Percentiles rank a stretch among this genome's conserved stretches.
Conservation (phyloP, 1,139 yeast species). For the Keqinozyma sinolaborantium region DNA sequence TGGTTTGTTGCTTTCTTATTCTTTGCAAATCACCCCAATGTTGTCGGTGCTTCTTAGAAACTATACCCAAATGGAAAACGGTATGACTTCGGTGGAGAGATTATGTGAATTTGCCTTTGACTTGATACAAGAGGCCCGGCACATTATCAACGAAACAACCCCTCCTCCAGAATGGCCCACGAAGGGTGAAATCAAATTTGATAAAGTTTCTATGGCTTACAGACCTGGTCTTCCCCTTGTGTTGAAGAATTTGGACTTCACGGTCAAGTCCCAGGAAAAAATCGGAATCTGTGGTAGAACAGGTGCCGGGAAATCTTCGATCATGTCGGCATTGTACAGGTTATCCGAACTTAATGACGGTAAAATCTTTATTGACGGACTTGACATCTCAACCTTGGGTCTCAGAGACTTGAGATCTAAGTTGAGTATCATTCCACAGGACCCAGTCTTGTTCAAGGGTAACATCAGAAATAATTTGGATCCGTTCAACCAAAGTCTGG, state of each 20-base stretch:
- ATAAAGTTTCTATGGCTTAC: conserved; percentile 61
- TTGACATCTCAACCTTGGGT: conserved; percentile 64
- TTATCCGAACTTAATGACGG: conserved; percentile 55
- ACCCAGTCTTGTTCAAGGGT: conserved; percentile 85
- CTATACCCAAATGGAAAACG: conserved; percentile 72
- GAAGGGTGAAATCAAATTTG: conserved; percentile 51
- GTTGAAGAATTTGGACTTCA: conserved; percentile 49
- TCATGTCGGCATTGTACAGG: conserved; percentile 65
- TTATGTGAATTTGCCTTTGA: conserved; percentile 61
- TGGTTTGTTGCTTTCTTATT: conserved; percentile 69
- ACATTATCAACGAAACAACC: conserved; percentile 48
- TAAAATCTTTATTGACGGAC: conserved; percentile 51
- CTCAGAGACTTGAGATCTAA: conserved; percentile 70
- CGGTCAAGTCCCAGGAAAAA: conserved; percentile 54
- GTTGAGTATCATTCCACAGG: conserved; percentile 88
- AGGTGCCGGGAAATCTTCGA: conserved; percentile 76
- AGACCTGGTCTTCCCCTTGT: conserved; percentile 77
- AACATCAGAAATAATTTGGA: conserved; percentile 78
- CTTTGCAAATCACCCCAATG: conserved; percentile 49
- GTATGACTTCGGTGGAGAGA: conserved; percentile 84
- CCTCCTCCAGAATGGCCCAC: conserved; percentile 52
- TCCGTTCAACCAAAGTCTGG: conserved; percentile 43
- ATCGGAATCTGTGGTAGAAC: conserved; percentile 80
- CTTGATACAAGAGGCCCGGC: conserved; percentile 37
- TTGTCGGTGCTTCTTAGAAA: conserved; percentile 52